Percentiles rank a stretch among this genome's conserved stretches.
These are phyloP conservation scores for Cercospora sp. DNA, from an alignment of 2,329 filamentous ascomycete species.

Conservation along the genomic window DNA sequence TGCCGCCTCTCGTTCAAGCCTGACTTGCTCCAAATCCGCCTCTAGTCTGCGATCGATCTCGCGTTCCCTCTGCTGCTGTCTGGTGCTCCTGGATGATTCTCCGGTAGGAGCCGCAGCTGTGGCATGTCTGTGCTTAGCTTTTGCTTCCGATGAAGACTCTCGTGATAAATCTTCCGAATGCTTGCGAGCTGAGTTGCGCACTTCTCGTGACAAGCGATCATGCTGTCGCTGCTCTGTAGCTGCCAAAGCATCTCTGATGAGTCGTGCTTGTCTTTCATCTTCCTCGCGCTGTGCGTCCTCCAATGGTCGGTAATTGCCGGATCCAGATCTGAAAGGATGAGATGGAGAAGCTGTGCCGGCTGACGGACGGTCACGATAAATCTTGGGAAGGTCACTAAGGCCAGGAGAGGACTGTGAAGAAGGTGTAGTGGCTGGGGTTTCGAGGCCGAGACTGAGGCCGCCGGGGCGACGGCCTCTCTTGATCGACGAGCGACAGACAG, in stretches of 20 bases:
- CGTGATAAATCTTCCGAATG: constrained; percentile 1
- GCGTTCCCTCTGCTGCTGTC: constrained; percentile 6
- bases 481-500: neutral
- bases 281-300: constrained; percentile 11
- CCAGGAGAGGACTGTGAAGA: constrained; percentile 25
- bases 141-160: constrained; percentile 7
- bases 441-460: constrained; percentile 14
- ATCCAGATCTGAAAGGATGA: constrained; percentile 2
- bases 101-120: constrained; percentile 11
- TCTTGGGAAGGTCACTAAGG: constrained; percentile 24
- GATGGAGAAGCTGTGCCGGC: constrained; percentile 12
- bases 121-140: constrained; percentile 7
- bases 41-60: constrained; percentile 8
- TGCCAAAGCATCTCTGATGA: constrained; percentile 12
- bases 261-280: constrained; percentile 14
- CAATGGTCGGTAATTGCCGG: constrained; percentile 10
- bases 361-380: constrained; percentile 20
- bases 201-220: constrained; percentile 3
- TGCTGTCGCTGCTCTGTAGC: constrained; percentile 13
- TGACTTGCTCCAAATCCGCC: constrained; percentile 6
- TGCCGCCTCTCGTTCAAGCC: constrained; percentile 10
- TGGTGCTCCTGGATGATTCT: neutral
- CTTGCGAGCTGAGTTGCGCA: constrained; percentile 1
- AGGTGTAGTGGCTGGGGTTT: constrained; percentile 1
- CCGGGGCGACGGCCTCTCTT: constrained; percentile 15